These are phyloP conservation scores for Lipomyces chichibuensis DNA, from an alignment of 805 yeast species.

Conservation along the genomic window DNA sequence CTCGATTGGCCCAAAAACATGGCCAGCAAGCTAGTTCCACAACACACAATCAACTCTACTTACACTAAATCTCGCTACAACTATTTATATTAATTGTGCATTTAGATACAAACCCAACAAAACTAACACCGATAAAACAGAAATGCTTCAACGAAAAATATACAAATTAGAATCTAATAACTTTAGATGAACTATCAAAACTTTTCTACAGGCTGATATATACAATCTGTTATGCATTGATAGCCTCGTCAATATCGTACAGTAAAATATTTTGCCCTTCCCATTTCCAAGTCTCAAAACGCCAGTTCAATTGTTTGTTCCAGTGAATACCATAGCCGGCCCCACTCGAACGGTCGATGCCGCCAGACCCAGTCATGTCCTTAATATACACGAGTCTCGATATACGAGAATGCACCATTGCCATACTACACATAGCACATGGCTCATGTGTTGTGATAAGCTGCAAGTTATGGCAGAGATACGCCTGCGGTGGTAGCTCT, in stretches of 20 bases:
- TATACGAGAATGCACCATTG: constrained; percentile 86
- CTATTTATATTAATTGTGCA: background rate
- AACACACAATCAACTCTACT: no score
- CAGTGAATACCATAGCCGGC: constrained; percentile 74
- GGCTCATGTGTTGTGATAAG: constrained; percentile 95
- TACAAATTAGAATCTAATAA: background rate
- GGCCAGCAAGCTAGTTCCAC: no score
- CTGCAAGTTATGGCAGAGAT: constrained; percentile 74
- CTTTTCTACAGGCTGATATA: no score
- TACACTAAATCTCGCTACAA: background rate
- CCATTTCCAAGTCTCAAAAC: constrained; percentile 82
- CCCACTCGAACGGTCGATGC: constrained; percentile 59
- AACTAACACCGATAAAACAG: background rate
- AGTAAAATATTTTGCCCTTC: constrained; percentile 43
- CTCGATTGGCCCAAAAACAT: no score
- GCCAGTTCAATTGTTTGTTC: constrained; percentile 79
- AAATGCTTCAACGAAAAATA: background rate
- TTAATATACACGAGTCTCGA: constrained; percentile 65
- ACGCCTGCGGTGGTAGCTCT: constrained; percentile 42
- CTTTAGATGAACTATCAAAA: background rate
- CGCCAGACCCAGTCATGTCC: constrained; percentile 56
- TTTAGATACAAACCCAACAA: background rate
- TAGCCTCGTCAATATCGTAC: constrained; percentile 21
- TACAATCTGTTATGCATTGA: constrained; percentile 18
- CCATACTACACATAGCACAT: constrained; percentile 96